Conservation (phyloP, 306 rosid species). For the Styphnolobium japonicum region DNA sequence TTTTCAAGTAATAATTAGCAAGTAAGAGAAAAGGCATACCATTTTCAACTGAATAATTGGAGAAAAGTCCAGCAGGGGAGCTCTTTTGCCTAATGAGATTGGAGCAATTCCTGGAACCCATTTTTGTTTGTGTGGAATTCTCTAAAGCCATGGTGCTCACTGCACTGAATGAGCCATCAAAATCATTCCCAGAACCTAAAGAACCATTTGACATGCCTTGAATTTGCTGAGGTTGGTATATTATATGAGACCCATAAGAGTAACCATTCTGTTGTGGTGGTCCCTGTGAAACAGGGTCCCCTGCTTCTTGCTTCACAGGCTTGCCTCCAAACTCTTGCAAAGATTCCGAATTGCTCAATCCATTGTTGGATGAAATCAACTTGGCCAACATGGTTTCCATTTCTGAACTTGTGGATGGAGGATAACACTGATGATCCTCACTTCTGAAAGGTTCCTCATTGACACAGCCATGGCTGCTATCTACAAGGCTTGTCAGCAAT, state of each 20-base stretch:
- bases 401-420: constrained; percentile 53
- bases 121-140: constrained; percentile 36
- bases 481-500: constrained; percentile 31
- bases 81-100: constrained; percentile 66
- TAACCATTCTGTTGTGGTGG: constrained; percentile 31
- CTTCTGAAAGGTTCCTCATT: constrained; percentile 32
- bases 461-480: constrained; percentile 25
- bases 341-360: constrained; percentile 25
- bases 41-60: constrained; percentile 40
- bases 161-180: constrained; percentile 38
- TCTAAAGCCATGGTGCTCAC: constrained; percentile 29
- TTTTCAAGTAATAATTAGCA: background rate
- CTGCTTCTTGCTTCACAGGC: constrained; percentile 52
- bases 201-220: constrained; percentile 28
- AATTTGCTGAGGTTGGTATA: constrained; percentile 44
- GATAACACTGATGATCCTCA: constrained; percentile 26
- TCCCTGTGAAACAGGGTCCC: constrained; percentile 41
- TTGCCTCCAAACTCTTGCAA: constrained; percentile 19
- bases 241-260: constrained; percentile 29
- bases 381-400: constrained; percentile 50
- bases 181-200: constrained; percentile 15
- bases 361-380: constrained; percentile 44
- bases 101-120: constrained; percentile 37
- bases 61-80: constrained; percentile 70
- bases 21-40: constrained; percentile 39